phyloP scores from a whole-genome alignment of 164 flowering plant species.

The Sextonia rubra region DNA sequence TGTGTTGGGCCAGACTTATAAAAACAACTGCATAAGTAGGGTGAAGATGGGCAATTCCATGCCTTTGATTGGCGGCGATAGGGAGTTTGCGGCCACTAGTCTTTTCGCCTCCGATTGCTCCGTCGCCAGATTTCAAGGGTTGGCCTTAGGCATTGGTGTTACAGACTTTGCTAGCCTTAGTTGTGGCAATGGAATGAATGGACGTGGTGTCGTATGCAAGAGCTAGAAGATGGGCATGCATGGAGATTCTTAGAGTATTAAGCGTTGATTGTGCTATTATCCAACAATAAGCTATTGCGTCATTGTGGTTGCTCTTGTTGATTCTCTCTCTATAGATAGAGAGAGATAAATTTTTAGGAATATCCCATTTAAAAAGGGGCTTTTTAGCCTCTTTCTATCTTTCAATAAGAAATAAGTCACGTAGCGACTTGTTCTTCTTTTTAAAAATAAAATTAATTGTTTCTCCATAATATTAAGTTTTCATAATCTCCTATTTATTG shows the following conservation, averaged over 20 bases:
- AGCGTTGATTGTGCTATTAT: too few species aligned
- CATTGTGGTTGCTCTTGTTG: background rate
- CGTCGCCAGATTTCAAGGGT: conserved; percentile 7
- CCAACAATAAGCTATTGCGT: background rate
- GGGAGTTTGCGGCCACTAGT: conserved; percentile 5
- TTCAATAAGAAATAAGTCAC: too few species aligned
- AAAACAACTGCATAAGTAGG: conserved; percentile 12
- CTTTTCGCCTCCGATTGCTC: conserved; percentile 21
- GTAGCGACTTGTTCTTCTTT: too few species aligned
- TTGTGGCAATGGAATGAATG: conserved; percentile 11
- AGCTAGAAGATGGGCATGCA: conserved; percentile 1
- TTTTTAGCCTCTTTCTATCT: too few species aligned
- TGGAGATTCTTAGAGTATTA: background rate
- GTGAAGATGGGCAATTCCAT: conserved; percentile 12
- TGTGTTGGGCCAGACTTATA: conserved; percentile 26
- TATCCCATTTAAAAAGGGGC: too few species aligned
- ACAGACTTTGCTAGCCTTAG: conserved; percentile 7
- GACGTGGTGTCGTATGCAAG: conserved; percentile 19
- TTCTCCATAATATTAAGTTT: too few species aligned
- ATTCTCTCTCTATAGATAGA: background rate
- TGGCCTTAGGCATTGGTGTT: background rate
- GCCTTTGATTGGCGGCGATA: conserved; percentile 22
- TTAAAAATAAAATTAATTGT: too few species aligned
- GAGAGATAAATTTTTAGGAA: too few species aligned
- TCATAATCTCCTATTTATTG: too few species aligned